Conservation (phyloP, 495 filamentous ascomycete genomes). For the Chaetomium fimeti region DNA sequence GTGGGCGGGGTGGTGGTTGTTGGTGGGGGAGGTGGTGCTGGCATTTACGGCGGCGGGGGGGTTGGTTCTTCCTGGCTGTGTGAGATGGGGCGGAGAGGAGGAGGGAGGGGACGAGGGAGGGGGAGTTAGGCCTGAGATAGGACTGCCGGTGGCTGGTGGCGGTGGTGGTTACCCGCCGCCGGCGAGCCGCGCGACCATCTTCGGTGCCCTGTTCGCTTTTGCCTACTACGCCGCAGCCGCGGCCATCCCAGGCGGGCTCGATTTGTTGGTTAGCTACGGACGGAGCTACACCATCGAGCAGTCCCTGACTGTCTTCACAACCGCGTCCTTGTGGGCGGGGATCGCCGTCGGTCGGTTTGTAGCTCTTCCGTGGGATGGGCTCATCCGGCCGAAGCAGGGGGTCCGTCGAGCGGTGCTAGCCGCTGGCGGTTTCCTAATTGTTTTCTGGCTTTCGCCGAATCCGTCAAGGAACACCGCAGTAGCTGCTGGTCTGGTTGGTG, state of each 20-base stretch:
- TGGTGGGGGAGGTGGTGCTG: no score
- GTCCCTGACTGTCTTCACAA: neutral
- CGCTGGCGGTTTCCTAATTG: neutral
- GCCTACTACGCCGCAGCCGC: conserved; percentile 80
- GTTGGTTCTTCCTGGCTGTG: no score
- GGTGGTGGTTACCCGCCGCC: neutral
- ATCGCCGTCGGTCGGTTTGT: neutral
- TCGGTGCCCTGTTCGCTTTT: conserved; percentile 76
- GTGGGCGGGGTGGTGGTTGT: no score
- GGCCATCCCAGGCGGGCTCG: conserved; percentile 76
- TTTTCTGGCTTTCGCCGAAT: neutral
- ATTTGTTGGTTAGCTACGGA: conserved; percentile 56
- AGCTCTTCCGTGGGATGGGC: neutral
- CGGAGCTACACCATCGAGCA: conserved; percentile 29
- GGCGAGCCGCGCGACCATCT: conserved; percentile 33
- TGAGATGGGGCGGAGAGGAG: no score
- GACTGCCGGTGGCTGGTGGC: no score
- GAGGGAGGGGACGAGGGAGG: no score
- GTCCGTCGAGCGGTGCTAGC: neutral
- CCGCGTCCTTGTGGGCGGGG: conserved; percentile 58
- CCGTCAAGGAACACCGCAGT: neutral
- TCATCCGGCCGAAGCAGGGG: neutral
- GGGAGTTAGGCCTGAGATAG: no score
- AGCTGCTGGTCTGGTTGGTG: conserved; percentile 57
- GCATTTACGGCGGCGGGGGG: no score